phyloP scores from a whole-genome alignment of 2,329 filamentous ascomycete species.

The Paradendryphiella salina region DNA sequence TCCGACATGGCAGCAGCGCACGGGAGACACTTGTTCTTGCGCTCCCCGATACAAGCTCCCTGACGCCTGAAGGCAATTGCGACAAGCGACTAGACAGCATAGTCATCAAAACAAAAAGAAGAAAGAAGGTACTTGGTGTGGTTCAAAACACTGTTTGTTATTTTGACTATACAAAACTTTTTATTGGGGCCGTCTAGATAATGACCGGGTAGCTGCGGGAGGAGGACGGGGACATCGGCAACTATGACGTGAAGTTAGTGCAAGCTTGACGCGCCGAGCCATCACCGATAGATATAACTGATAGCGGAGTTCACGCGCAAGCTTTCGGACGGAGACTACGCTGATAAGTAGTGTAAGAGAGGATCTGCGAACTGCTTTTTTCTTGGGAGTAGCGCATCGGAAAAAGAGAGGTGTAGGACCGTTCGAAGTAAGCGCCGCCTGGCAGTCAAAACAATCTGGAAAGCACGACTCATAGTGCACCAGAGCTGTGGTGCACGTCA shows the following conservation, averaged over 20 bases:
- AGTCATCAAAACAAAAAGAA: not conserved
- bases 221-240: constrained; percentile 6
- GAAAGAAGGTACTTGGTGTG: not conserved
- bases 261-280: constrained; percentile 18
- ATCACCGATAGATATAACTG: not conserved
- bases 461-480: no score
- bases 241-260: constrained; percentile 25
- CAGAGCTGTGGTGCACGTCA: no score
- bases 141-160: not conserved
- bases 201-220: constrained; percentile 24
- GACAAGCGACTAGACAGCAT: constrained; percentile 14
- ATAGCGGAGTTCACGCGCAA: not conserved
- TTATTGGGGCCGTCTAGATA: constrained; percentile 6
- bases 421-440: not conserved
- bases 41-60: constrained; percentile 20
- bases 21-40: constrained; percentile 7
- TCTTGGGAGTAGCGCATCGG: not conserved
- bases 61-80: constrained; percentile 28
- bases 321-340: not conserved
- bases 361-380: not conserved
- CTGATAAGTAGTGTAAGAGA: not conserved
- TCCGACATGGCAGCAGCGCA: not conserved
- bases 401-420: not conserved
- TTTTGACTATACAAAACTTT: not conserved
- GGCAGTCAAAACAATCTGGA: not conserved